Evolutionary conservation across 768 basidiomycete species (phyloP).

Genomic region (Auricularia sp.): DNA sequence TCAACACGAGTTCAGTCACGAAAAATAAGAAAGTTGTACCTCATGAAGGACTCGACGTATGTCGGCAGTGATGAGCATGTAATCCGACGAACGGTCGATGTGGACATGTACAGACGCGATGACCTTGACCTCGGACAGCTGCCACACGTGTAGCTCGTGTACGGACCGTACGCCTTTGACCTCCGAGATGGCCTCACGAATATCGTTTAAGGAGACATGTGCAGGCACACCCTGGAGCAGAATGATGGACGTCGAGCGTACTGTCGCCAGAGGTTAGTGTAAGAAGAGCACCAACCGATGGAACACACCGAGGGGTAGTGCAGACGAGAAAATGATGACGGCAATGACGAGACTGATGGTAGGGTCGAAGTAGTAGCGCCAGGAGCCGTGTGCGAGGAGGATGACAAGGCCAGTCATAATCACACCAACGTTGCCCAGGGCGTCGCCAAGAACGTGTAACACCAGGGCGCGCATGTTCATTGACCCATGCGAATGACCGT

Average conservation of each 20-base stretch:
- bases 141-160: slow-evolving; percentile 97
- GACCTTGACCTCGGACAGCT: slow-evolving; percentile 88
- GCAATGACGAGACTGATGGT: slow-evolving; percentile 90
- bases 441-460: slow-evolving; percentile 92
- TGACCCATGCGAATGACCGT: slow-evolving; percentile 43
- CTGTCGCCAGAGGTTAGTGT: slow-evolving; percentile 30
- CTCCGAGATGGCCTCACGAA: slow-evolving; percentile 66
- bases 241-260: slow-evolving; percentile 88
- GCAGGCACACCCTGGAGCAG: slow-evolving; percentile 89
- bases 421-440: slow-evolving; percentile 95
- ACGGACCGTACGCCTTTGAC: slow-evolving; percentile 82
- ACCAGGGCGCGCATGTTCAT: slow-evolving; percentile 99
- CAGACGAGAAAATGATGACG: slow-evolving; percentile 91
- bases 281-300: slow-evolving; percentile 6
- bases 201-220: slow-evolving; percentile 81
- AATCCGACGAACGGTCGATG: slow-evolving; percentile 70
- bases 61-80: slow-evolving; percentile 79
- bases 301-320: slow-evolving; percentile 71
- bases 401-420: slow-evolving; percentile 92
- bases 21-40: background rate
- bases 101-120: slow-evolving; percentile 95
- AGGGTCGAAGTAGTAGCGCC: slow-evolving; percentile 89
- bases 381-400: slow-evolving; percentile 77
- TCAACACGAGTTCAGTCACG: background rate
- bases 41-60: slow-evolving; percentile 75